Base-by-base conservation (phyloP, 768 basidiomycete species). In the Tricholoma hemisulphureum region DNA sequence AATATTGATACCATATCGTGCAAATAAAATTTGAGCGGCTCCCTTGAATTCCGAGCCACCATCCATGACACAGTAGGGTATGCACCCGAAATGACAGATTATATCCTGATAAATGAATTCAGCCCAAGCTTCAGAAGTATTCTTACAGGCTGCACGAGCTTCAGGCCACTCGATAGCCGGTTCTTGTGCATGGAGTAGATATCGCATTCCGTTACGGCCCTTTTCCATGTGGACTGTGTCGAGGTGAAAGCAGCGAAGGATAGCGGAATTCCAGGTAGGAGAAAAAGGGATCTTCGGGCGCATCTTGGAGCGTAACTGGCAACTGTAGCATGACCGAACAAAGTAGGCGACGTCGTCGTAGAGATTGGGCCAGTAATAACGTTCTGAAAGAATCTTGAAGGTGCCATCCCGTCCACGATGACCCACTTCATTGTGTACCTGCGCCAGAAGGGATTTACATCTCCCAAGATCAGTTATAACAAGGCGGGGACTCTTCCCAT, bases 281-380 rank as follows among this genome's bases (percentile, higher is more conserved):
- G 59, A 61, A 4, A 67, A 69, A 0, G 70, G 66, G 13, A 70
- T 53, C 1, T 56, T 56, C 0, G 73, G 62, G 7, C 61, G 63
- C 1, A 52, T 34, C 3, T 58, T 60, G 6, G 64, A 58, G 0
- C 63, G 57, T 10, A 67, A 58, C 50, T 77, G 74, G 28, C 74
- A 77, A 63, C 56, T 10, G 67, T 59, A 58, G n/a, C 75, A 76
- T 0, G 73, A 72, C 3, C 65, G 46, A 0, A 74, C 61, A 28
- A 68, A 71, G 52, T n/a, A n/a, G n/a, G n/a, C n/a, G n/a, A n/a
- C n/a, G n/a, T 65, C 70, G 2, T 31, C 29, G 56, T 20, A 14
- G 72, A 39, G 70, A 43, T 71, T 66, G 0, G 71, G 77, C 76
- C 75, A 76, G 61, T 72, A 75, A 34, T 67, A 71, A 0, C 66